Evolutionary conservation across 2,329 filamentous ascomycete species (phyloP).

Genomic region (Eutypella sp.): DNA sequence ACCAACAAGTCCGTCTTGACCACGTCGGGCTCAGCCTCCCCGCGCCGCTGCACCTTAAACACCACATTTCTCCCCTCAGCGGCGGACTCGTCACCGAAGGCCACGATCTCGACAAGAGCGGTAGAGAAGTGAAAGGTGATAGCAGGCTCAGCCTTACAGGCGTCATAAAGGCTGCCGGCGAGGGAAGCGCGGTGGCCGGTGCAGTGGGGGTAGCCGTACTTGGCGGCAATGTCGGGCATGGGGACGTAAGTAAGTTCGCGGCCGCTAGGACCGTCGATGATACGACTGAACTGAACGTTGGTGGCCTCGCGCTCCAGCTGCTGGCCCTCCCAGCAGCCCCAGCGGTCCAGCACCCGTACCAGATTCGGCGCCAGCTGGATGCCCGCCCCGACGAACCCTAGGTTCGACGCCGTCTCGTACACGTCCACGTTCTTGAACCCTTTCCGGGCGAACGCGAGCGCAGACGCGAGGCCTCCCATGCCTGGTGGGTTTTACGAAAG

Average conservation of each 20-base stretch:
- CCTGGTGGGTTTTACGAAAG: constrained; percentile 45
- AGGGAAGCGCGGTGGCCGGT: constrained; percentile 72
- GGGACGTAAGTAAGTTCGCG: constrained; percentile 66
- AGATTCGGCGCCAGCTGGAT: constrained; percentile 84
- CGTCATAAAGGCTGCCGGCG: constrained; percentile 63
- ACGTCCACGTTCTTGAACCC: constrained; percentile 71
- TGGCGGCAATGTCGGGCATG: constrained; percentile 60
- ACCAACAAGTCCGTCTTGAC: constrained; percentile 51
- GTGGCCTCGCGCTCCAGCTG: constrained; percentile 67
- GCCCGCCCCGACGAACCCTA: constrained; percentile 79
- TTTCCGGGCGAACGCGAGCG: constrained; percentile 68
- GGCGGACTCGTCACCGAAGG: constrained; percentile 44
- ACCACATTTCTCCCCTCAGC: constrained; percentile 36
- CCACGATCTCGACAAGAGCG: constrained; percentile 49
- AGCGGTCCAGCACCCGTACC: constrained; percentile 65
- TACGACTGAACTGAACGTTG: constrained; percentile 65
- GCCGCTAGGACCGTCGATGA: constrained; percentile 67
- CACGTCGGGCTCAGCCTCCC: constrained; percentile 44
- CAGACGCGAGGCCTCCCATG: constrained; percentile 72
- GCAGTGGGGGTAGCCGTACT: constrained; percentile 73
- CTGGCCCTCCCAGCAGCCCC: constrained; percentile 61
- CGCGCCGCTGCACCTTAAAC: constrained; percentile 55
- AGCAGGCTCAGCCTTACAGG: constrained; percentile 56
- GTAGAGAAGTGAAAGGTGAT: constrained; percentile 67
- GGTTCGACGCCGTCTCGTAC: constrained; percentile 66